Conservation (phyloP, 306 rosid species). For the Cicer pinnatifidum region DNA sequence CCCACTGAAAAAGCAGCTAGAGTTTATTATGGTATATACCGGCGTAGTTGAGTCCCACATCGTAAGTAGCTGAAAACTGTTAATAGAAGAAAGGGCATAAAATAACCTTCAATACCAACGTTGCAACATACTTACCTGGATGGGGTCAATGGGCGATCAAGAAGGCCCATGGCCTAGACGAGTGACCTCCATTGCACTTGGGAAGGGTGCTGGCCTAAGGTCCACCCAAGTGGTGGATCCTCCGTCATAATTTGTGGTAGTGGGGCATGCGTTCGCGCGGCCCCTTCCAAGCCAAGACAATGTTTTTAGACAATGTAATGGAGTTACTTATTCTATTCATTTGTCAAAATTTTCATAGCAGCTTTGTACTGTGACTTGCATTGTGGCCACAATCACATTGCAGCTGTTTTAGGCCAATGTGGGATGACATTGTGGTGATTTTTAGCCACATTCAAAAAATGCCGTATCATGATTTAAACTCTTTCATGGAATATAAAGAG, state of each 20-base stretch:
- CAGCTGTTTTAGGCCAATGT: neutral
- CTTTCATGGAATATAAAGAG: conserved; percentile 1
- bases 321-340: neutral
- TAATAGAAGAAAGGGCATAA: neutral
- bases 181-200: conserved; percentile 56
- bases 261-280: conserved; percentile 73
- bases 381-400: too few relatives aligned
- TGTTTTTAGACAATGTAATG: neutral
- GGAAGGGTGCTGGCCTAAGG: conserved; percentile 54
- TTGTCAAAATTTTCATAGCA: neutral
- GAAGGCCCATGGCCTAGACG: conserved; percentile 52
- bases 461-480: neutral
- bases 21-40: too few relatives aligned
- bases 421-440: neutral
- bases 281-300: neutral
- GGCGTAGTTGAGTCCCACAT: conserved; percentile 17
- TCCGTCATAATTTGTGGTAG: conserved; percentile 63
- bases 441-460: neutral
- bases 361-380: neutral
- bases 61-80: neutral
- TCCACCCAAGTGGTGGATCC: conserved; percentile 50
- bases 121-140: conserved; percentile 54
- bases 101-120: neutral
- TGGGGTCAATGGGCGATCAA: conserved; percentile 49
- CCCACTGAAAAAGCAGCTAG: neutral